A percentile compares a stretch with the other conserved stretches of the same genome.
phyloP scores from a whole-genome alignment of 768 basidiomycete genomes.

The Lyophyllum decastes region DNA sequence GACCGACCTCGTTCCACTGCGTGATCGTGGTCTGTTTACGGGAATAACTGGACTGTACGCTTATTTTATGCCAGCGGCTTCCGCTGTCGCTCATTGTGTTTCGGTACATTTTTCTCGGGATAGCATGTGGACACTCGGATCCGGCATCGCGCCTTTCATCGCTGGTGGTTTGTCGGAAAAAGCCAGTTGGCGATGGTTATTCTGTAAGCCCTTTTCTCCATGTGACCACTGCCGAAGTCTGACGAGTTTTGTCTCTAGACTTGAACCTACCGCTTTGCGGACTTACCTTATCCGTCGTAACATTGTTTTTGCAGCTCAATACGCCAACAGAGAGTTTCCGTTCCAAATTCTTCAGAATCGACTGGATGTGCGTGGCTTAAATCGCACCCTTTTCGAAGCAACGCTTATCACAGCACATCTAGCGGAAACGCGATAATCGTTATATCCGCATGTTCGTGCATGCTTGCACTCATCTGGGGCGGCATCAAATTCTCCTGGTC shows the following conservation, averaged over 20 bases:
- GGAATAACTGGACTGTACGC: conserved; percentile 19
- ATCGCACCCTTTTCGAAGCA: neutral
- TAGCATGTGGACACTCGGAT: conserved; percentile 38
- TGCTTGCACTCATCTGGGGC: neutral
- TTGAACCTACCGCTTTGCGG: conserved; percentile 41
- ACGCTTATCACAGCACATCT: neutral
- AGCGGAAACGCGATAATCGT: conserved; percentile 1
- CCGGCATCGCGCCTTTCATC: conserved; percentile 35
- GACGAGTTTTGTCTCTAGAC: conserved; percentile 22
- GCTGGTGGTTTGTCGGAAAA: conserved; percentile 30
- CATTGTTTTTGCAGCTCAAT: conserved; percentile 33
- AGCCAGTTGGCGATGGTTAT: conserved; percentile 42
- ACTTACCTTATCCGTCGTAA: conserved; percentile 27
- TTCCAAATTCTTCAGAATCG: conserved; percentile 37
- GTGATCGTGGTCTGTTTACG: conserved; percentile 36
- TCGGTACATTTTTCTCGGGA: conserved; percentile 19
- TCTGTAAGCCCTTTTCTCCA: conserved; percentile 29
- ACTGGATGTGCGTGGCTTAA: conserved; percentile 36
- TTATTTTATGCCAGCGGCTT: neutral
- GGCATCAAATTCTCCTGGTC: neutral
- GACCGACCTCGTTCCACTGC: conserved; percentile 38
- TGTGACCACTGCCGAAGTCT: neutral
- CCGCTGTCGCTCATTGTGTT: neutral
- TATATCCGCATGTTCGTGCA: neutral
- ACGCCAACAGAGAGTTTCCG: conserved; percentile 30